Conservation (phyloP, 2,329 filamentous ascomycete species). For the Polytolypa hystricis region DNA sequence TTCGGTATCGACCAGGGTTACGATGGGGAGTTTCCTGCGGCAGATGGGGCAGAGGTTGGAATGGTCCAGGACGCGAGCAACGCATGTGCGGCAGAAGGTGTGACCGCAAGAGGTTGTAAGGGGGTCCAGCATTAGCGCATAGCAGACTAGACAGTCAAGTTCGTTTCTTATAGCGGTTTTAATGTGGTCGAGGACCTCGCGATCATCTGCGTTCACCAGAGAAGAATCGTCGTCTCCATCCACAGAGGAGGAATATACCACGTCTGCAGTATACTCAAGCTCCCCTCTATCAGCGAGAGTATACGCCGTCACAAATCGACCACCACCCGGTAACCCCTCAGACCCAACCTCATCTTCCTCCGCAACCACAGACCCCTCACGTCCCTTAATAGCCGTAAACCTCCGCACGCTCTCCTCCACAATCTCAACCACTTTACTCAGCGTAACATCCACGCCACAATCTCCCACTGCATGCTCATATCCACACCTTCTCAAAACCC, state of each 20-base stretch:
- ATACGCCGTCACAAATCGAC: constrained; percentile 56
- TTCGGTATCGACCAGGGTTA: constrained; percentile 38
- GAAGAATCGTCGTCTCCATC: constrained; percentile 17
- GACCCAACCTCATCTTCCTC: constrained; percentile 32
- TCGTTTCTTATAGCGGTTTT: constrained; percentile 55
- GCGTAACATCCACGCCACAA: constrained; percentile 63
- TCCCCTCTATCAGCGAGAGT: constrained; percentile 51
- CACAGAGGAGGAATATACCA: constrained; percentile 11
- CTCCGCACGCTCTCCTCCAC: constrained; percentile 34
- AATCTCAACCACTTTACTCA: constrained; percentile 58
- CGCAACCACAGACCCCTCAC: constrained; percentile 29
- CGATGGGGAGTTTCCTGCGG: constrained; percentile 51
- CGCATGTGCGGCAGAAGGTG: constrained; percentile 73
- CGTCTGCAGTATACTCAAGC: constrained; percentile 43
- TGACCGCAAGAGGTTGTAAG: constrained; percentile 79
- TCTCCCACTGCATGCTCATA: constrained; percentile 66
- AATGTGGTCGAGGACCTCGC: constrained; percentile 44
- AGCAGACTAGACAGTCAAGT: constrained; percentile 83
- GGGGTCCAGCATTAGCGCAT: constrained; percentile 68
- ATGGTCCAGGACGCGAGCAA: constrained; percentile 66
- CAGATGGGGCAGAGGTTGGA: constrained; percentile 72
- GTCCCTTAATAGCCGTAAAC: constrained; percentile 26
- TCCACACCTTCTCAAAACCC: constrained; percentile 42
- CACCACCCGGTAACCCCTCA: constrained; percentile 40
- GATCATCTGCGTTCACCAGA: constrained; percentile 38